These are phyloP conservation scores for Fusarium graminum DNA, from an alignment of 2,329 filamentous ascomycete genomes.

Conservation along the genomic window DNA sequence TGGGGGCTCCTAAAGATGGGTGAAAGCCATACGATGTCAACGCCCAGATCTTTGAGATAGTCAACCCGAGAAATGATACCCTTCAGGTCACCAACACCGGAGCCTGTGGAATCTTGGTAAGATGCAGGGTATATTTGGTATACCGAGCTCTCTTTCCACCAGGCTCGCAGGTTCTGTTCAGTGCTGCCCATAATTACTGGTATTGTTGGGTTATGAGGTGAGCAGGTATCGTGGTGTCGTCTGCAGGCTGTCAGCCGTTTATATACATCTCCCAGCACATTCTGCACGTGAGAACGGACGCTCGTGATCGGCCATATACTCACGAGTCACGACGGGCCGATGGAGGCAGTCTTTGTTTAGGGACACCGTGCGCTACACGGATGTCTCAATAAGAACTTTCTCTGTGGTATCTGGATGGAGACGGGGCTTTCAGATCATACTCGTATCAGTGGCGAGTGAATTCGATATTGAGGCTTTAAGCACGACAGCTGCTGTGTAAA, in stretches of 20 bases:
- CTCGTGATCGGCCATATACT: slow-evolving; percentile 28
- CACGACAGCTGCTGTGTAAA: slow-evolving; percentile 4
- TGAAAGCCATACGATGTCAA: slow-evolving; percentile 69
- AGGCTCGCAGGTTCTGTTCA: slow-evolving; percentile 52
- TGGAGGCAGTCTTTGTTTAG: slow-evolving; percentile 2
- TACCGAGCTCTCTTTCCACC: slow-evolving; percentile 72
- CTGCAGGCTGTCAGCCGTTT: slow-evolving; percentile 12
- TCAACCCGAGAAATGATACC: slow-evolving; percentile 69
- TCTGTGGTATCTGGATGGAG: neutral
- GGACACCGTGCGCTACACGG: slow-evolving; percentile 1
- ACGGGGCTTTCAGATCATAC: neutral
- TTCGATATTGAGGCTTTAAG: slow-evolving; percentile 17
- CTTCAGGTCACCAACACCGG: slow-evolving; percentile 68
- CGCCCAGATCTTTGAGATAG: slow-evolving; percentile 67
- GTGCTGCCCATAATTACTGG: slow-evolving; percentile 43
- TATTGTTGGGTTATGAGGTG: neutral
- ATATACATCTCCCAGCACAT: slow-evolving; percentile 6
- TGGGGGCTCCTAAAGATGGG: slow-evolving; percentile 67
- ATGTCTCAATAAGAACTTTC: neutral
- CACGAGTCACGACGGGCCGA: slow-evolving; percentile 28
- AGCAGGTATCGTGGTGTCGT: neutral
- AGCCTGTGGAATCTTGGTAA: slow-evolving; percentile 69
- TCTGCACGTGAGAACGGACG: slow-evolving; percentile 21
- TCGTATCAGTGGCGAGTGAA: neutral
- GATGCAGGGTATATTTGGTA: slow-evolving; percentile 74